A percentile compares a stretch with the other conserved stretches of the same genome.
These are phyloP conservation scores for Penicillium crystallinum DNA, from an alignment of 495 filamentous ascomycete species.

Conservation along the genomic window DNA sequence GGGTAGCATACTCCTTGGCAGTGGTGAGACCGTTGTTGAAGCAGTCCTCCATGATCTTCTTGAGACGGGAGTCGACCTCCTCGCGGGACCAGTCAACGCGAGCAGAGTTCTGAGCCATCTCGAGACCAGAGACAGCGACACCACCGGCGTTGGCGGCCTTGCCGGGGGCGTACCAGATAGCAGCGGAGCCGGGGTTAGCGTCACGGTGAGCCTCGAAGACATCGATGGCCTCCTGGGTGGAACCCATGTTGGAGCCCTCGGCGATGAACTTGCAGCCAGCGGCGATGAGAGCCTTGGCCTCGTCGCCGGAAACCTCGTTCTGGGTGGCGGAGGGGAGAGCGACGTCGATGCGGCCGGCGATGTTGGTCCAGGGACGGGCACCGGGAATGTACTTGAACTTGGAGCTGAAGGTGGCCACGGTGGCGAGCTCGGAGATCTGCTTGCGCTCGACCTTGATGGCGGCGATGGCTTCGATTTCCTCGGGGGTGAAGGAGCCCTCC, in stretches of 20 bases:
- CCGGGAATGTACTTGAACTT: conserved; percentile 86
- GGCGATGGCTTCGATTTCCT: conserved; percentile 72
- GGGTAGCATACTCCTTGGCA: conserved; percentile 77
- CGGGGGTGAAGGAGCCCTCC: conserved; percentile 59
- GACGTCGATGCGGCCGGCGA: conserved; percentile 74
- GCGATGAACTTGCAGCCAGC: conserved; percentile 81
- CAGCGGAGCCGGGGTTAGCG: conserved; percentile 56
- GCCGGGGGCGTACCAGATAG: conserved; percentile 95
- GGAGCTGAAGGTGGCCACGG: conserved; percentile 45
- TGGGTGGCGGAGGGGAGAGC: conserved; percentile 92
- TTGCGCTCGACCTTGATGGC: conserved; percentile 81
- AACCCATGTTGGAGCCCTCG: conserved; percentile 98
- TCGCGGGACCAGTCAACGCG: conserved; percentile 79
- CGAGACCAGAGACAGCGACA: conserved; percentile 94
- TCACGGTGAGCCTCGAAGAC: conserved; percentile 81
- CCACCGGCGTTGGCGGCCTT: conserved; percentile 94
- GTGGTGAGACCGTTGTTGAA: conserved; percentile 90
- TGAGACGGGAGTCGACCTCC: conserved; percentile 89
- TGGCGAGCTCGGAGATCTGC: conserved; percentile 63
- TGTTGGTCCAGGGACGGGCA: conserved; percentile 85
- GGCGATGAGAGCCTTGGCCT: conserved; percentile 75
- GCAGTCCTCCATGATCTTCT: conserved; percentile 88
- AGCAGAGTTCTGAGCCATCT: conserved; percentile 97
- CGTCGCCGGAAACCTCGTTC: conserved; percentile 90
- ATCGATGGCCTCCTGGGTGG: conserved; percentile 91